Evolutionary conservation across 768 basidiomycete species (phyloP), one percentile per base, ranked within the genome.

Genomic region (Hygrocybe coccinea): DNA sequence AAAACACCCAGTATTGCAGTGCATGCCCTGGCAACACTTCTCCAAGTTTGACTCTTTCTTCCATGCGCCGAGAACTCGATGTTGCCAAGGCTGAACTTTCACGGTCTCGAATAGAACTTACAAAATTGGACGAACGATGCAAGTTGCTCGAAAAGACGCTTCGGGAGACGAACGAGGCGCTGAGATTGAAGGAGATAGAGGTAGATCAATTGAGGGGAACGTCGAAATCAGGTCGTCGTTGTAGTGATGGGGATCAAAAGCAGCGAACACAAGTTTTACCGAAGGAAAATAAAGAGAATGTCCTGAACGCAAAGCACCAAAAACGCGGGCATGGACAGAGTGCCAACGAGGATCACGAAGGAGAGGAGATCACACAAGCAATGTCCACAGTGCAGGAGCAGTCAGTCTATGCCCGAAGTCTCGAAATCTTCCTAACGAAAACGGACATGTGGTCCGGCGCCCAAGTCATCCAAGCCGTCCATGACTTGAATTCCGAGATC

Each of bases 401-500:
- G 41, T 75, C 74, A 10, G 85, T 84, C 11, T 80, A 83, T 34
- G 59, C 73, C 38, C 81, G 79, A 55, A 80, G 82, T 63, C 68
- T 74, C 54, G 89, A 89, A 64, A 73, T 77, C 19, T 89, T 84
- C 68, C 77, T 89, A 71, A 87, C 86, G 14, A 84, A 87, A 57
- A 83, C 81, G 33, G 88, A 90, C 67, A 72, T 69, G 29, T 87
- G 84, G 85, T 87, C 87, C 1, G 88, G 88, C 11, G 83, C 86
- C 1, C 86, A 89, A 65, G 78, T 90, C 65, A 79, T 90, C 47
- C 87, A 90, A 64, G 83, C 86, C 2, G 82, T 90, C 12, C 84
- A 86, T 59, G 88, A 90, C 62, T 77, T 90, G 67, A 90, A 90
- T 65, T 82, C 85, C 0, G 87, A 89, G 68, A 85, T 89, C 56